Base-by-base conservation (phyloP, 805 yeast genomes). In the Sungouiella thailandica region DNA sequence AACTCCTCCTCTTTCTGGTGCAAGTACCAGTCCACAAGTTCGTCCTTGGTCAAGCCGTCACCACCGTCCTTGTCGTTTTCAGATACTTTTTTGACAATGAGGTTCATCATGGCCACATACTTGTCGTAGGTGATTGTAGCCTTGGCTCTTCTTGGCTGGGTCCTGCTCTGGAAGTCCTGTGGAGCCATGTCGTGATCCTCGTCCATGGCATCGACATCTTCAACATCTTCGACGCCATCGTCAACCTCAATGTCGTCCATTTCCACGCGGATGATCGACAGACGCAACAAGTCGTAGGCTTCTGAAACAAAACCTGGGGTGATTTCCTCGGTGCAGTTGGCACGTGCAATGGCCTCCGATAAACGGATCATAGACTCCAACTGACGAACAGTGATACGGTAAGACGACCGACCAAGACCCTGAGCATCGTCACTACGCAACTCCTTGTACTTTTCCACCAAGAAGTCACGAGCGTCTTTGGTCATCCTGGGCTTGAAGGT, bases 301-400 rank as follows among this genome's bases (percentile, higher is more conserved):
- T 93, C 97, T 3, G 89, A 83, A 28, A 90, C 97, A 57, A 87
- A 85, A 23, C 72, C 71, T 6, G 90, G 85, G 0, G 90, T 78
- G 34, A 88, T 81, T 42, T 79, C 88, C 43, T 85, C 93, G 13
- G 89, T 84, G 61, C 97, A 89, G 59, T 90, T 93, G 17, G 97
- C 97, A 46, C 96, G 74, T 1, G 98, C 97, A 60, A 93, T 89
- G 1, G 96, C 97, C 57, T 93, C 98, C 3, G 93, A 80, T 39
- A 93, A 70, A 54, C 98, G 76, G 46, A 93, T 82, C 88, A 89
- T 76, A 34, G 93, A 82, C 62, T 90, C 98, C 51, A 93, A 72
- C 57, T 93, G 98, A 69, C 98, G 83, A 23, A 93, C 98, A 0
- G 98, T 93, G 49, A 93, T 93, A 57, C 97, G 71, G 58, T 90